Percentiles rank a stretch among this genome's conserved stretches.
These are phyloP conservation scores for Pontederia crassipes DNA, from an alignment of 176 grass and related monocot species.

Conservation along the genomic window DNA sequence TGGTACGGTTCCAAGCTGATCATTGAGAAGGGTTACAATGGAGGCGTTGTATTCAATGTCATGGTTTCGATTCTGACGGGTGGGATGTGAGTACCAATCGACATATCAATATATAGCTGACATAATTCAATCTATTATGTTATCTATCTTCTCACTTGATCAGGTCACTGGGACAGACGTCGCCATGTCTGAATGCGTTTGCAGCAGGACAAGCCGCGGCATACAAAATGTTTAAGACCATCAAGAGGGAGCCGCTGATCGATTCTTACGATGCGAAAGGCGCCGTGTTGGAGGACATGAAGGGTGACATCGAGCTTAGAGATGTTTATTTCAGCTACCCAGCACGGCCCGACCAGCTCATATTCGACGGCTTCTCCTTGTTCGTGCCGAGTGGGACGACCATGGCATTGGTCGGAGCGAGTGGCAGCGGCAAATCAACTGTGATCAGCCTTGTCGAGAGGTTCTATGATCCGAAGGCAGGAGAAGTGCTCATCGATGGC, in stretches of 20 bases:
- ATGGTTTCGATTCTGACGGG: constrained; percentile 58
- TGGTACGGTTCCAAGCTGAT: constrained; percentile 77
- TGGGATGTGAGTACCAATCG: constrained; percentile 47
- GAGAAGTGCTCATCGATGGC: constrained; percentile 58
- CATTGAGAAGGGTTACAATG: constrained; percentile 58
- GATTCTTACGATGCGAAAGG: constrained; percentile 42
- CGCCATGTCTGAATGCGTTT: constrained; percentile 79
- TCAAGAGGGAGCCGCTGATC: constrained; percentile 69
- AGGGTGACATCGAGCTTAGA: constrained; percentile 63
- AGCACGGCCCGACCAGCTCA: constrained; percentile 43
- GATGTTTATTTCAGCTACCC: constrained; percentile 54
- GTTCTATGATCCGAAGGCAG: constrained; percentile 64
- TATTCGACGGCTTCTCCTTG: constrained; percentile 56
- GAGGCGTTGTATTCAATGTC: constrained; percentile 59
- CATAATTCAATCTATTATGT: too few species aligned
- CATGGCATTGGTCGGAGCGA: constrained; percentile 60
- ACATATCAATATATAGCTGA: background rate
- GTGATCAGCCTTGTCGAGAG: constrained; percentile 57
- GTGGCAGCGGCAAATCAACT: constrained; percentile 63
- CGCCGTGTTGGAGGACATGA: constrained; percentile 47
- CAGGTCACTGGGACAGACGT: constrained; percentile 70
- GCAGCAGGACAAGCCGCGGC: constrained; percentile 69
- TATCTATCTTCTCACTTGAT: too few species aligned
- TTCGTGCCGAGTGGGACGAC: constrained; percentile 39
- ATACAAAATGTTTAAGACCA: constrained; percentile 84